Conservation (phyloP, 2,329 filamentous ascomycete species). For the Colletotrichum viniferum region DNA sequence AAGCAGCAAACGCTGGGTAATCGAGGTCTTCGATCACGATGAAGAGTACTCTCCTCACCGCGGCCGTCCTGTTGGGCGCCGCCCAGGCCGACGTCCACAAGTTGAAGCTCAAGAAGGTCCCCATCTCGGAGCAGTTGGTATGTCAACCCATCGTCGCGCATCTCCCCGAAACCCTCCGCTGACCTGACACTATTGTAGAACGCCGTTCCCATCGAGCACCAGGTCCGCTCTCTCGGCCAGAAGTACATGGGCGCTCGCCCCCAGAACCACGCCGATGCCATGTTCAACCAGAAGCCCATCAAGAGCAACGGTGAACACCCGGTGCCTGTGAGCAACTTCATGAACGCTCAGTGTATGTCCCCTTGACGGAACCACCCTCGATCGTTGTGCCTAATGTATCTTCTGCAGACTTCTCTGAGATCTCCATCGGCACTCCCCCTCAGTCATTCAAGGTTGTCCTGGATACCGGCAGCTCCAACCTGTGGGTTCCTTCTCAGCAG, state of each 20-base stretch:
- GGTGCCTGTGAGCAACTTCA: conserved; percentile 93
- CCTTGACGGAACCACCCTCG: too few species aligned
- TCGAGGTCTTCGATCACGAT: conserved; percentile 56
- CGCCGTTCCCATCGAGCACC: conserved; percentile 77
- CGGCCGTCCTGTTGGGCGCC: conserved; percentile 81
- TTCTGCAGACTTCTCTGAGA: conserved; percentile 90
- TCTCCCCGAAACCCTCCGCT: conserved; percentile 2
- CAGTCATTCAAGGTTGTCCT: conserved; percentile 98
- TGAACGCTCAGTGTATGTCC: conserved; percentile 94
- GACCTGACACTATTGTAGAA: conserved; percentile 53
- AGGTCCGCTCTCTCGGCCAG: conserved; percentile 84
- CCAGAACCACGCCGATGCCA: conserved; percentile 70
- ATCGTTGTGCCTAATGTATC: not conserved
- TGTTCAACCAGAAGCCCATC: conserved; percentile 78
- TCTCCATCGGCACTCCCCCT: conserved; percentile 87
- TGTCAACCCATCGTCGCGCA: conserved; percentile 36
- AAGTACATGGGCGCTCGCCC: conserved; percentile 93
- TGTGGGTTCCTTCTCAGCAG: conserved; percentile 92
- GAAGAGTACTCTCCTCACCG: conserved; percentile 84
- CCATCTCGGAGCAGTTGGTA: conserved; percentile 90
- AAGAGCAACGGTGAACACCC: conserved; percentile 72
- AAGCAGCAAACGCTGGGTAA: not conserved
- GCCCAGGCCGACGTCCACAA: conserved; percentile 89
- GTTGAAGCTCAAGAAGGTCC: conserved; percentile 97
- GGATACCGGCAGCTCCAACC: conserved; percentile 97